phyloP scores from a whole-genome alignment of 805 yeast species.

The Teunomyces lycoperdinae region DNA sequence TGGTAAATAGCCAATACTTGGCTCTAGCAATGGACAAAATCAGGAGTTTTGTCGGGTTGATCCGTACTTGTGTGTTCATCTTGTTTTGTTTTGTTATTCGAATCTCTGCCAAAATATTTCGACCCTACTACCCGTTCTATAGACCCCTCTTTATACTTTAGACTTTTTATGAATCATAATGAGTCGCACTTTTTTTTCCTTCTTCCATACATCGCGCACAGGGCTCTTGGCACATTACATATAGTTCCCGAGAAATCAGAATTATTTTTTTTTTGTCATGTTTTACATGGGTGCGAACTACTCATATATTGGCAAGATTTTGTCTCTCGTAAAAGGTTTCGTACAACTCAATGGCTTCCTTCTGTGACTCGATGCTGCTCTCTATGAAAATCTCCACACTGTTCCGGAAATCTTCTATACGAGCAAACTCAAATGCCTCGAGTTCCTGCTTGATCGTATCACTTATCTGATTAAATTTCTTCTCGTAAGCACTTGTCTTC shows the following conservation, averaged over 20 bases:
- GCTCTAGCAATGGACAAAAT: conserved; percentile 53
- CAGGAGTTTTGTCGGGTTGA: conserved; percentile 45
- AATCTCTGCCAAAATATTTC: no score
- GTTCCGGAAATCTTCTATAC: conserved; percentile 79
- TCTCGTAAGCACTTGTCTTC: conserved; percentile 51
- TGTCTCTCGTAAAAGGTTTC: conserved; percentile 74
- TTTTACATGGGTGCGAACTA: neutral
- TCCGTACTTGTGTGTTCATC: conserved; percentile 47
- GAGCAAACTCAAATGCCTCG: conserved; percentile 66
- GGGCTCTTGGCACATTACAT: neutral
- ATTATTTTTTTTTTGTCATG: neutral
- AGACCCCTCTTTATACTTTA: neutral
- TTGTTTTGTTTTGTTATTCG: neutral
- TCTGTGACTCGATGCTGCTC: conserved; percentile 87
- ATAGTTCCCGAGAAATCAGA: neutral
- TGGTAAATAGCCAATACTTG: conserved; percentile 51
- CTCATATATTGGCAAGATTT: conserved; percentile 13
- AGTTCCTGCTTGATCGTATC: conserved; percentile 67
- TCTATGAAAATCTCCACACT: conserved; percentile 89
- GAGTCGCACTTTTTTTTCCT: neutral
- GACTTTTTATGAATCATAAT: neutral
- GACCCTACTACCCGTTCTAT: no score
- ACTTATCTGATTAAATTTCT: conserved; percentile 61
- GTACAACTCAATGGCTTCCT: conserved; percentile 86
- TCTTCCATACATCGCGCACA: neutral